Base-by-base conservation (phyloP, 1,284 basidiomycete genomes). In the Fomitopsis palustris region DNA sequence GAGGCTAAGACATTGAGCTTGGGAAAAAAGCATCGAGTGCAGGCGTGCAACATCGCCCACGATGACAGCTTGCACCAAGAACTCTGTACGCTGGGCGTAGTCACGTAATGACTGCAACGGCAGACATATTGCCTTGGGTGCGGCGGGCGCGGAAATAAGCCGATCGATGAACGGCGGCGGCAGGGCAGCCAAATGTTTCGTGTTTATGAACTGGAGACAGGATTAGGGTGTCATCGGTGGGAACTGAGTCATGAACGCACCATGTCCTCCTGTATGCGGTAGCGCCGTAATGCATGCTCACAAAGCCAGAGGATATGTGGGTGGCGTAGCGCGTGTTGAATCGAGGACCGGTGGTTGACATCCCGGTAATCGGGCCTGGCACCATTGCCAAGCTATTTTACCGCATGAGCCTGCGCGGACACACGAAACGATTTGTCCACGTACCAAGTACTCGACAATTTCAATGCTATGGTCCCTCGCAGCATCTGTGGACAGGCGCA, bases 361-460 rank as follows among this genome's bases (percentile, higher is more conserved):
- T 90, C 89, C 62, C 84, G 79, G 61, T 84, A 78, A 71, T 90
- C 88, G 47, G 88, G 86, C 38, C 86, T 79, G 37, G 89, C 87
- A 49, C 86, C 87, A 68, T 87, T 82, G 5, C 76, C 77, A 56
- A 92, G 80, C 88, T 78, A 38, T 27, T 31, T 37, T 27, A 58
- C 42, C 63, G 52, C 52, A 29, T 82, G 55, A 38, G 57, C 39
- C 16, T 29, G 19, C 21, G 38, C 3, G 16, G 3, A 21, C n/a
- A 37, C n/a, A n/a, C 23, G 38, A 7, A 2, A 38, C 37, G 38
- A 1, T 25, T 9, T 17, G 19, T 65, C 27, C 17, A 74, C 84
- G 56, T 69, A 89, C 88, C 73, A 91, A 73, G 63, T 78, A 74
- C 61, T 81, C 76, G 5, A 85, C 84, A 23, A 90, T 84, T 60